Base-by-base conservation (phyloP, 225 moss, liverwort and hornwort species). In the Pseudoscleropodium purum region DNA sequence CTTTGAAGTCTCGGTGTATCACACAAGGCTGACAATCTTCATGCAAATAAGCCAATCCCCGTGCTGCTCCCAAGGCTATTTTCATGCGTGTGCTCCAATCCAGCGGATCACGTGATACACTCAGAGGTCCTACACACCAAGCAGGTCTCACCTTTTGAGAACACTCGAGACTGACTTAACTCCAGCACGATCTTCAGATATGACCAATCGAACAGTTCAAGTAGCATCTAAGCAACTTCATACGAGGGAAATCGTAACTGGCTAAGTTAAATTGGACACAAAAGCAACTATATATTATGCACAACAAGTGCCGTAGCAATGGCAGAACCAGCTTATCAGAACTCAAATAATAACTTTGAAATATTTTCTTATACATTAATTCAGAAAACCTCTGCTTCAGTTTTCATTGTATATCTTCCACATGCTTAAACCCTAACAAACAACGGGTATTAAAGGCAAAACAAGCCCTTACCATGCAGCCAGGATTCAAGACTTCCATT, bases 1-100 rank as follows among this genome's bases (percentile, higher is more conserved):
- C 98, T 90, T 98, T 81, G 43, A 81, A 81, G 81, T 81, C 81
- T 20, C 81, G 81, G 61, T 81, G 81, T 30, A 81, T 81, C 82
- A 98, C 97, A 91, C 98, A 98, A 77, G 98, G 98, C 86, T 98
- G 98, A 82, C 96, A 98, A 87, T 98, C 98, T 89, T 98, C 98
- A 90, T 98, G 98, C 86, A 98, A 92, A 85, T 98, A 98, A 47
- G 97, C 98, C 85, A 98, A 92, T 69, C 98, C 98, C 60, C 98
- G 97, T 68, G 98, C 98, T 85, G 98, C 95, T 84, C 98, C 98
- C 89, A 97, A 93, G 27, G 97, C 98, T 86, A 98, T 95, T 91
- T 98, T 98, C 95, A 98, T 95, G 64, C 98, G 94, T 90, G 95
- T 97, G 83, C 95, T 94, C 98, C 98, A 98, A 89, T 98, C 98